Conservation (phyloP, 2,329 filamentous ascomycete species). For the Myriangium duriaei region DNA sequence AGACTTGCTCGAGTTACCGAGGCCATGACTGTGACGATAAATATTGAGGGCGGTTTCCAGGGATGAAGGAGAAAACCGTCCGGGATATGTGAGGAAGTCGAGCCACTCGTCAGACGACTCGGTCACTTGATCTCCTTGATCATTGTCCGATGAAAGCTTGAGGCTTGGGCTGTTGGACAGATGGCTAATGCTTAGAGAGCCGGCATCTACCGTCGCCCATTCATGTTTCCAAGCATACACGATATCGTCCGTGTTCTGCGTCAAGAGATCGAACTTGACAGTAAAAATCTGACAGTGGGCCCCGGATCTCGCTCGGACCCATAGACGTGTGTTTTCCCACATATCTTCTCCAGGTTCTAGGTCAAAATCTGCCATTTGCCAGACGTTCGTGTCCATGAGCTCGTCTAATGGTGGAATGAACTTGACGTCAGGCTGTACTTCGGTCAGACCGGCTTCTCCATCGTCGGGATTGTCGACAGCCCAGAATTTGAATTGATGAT, state of each 20-base stretch:
- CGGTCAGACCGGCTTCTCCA: slow-evolving; percentile 49
- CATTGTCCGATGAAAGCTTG: slow-evolving; percentile 14
- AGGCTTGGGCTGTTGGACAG: slow-evolving; percentile 27
- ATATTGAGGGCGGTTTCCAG: slow-evolving; percentile 74
- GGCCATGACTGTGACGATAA: slow-evolving; percentile 52
- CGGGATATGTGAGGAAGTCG: slow-evolving; percentile 68
- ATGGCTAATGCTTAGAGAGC: slow-evolving; percentile 28
- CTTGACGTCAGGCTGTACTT: slow-evolving; percentile 52
- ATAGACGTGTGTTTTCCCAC: slow-evolving; percentile 31
- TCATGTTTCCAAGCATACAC: slow-evolving; percentile 50
- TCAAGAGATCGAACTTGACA: slow-evolving; percentile 58
- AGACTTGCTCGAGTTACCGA: slow-evolving; percentile 27
- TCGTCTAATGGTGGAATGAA: slow-evolving; percentile 51
- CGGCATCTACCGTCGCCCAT: slow-evolving; percentile 35
- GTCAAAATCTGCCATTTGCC: slow-evolving; percentile 38
- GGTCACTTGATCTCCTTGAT: slow-evolving; percentile 16
- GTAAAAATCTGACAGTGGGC: slow-evolving; percentile 50
- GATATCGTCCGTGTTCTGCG: slow-evolving; percentile 43
- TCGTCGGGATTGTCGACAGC: slow-evolving; percentile 51
- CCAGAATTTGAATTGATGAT: slow-evolving; percentile 94
- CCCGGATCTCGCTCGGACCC: slow-evolving; percentile 43
- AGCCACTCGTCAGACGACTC: slow-evolving; percentile 63
- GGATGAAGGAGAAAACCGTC: slow-evolving; percentile 65
- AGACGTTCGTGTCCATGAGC: slow-evolving; percentile 38
- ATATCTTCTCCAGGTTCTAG: slow-evolving; percentile 25